phyloP scores from a whole-genome alignment of 306 rosid genomes.

The Argentina anserina region DNA sequence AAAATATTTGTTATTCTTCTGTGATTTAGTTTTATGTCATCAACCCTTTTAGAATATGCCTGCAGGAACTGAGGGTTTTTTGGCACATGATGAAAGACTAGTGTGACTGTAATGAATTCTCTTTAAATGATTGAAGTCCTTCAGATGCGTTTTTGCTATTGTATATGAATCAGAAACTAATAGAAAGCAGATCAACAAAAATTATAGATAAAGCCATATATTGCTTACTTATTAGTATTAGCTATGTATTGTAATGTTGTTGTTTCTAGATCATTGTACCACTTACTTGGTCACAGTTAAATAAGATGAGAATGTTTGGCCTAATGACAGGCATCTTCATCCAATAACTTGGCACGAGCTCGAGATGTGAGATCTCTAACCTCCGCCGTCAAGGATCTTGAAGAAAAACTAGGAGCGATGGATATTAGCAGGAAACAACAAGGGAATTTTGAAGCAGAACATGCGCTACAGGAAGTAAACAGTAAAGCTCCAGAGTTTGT shows the following conservation, averaged over 20 bases:
- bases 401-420: conserved; percentile 52
- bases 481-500: neutral
- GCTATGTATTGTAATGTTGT: neutral
- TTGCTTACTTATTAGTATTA: neutral
- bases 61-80: neutral
- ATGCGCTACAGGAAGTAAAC: conserved; percentile 37
- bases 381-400: conserved; percentile 49
- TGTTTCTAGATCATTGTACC: neutral
- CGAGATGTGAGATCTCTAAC: conserved; percentile 62
- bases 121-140: neutral
- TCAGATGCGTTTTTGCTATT: neutral
- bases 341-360: conserved; percentile 38
- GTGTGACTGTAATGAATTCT: too few species aligned
- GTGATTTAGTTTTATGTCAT: neutral
- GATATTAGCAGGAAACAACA: conserved; percentile 11
- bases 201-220: neutral
- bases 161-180: neutral
- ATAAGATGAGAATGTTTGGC: conserved; percentile 12
- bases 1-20: neutral
- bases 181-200: neutral
- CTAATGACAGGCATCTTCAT: conserved; percentile 42
- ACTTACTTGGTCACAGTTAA: conserved; percentile 12
- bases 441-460: conserved; percentile 44
- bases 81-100: too few species aligned
- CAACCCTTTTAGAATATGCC: neutral